These are phyloP conservation scores for Quercus phellos DNA, from an alignment of 331 rosid species.

Conservation along the genomic window DNA sequence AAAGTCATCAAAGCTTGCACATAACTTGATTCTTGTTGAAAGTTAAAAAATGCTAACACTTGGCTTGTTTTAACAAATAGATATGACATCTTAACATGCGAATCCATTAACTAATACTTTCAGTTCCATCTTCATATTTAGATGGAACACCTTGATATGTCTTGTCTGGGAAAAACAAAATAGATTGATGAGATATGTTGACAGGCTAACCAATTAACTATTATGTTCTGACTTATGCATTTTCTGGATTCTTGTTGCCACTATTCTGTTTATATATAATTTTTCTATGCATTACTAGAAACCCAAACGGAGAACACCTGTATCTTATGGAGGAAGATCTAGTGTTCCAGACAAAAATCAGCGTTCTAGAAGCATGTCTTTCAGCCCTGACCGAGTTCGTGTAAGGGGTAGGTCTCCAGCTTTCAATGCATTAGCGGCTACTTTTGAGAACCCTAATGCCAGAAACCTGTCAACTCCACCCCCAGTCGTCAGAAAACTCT, in stretches of 20 bases:
- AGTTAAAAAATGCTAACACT: not conserved
- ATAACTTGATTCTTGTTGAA: not conserved
- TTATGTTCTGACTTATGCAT: not conserved
- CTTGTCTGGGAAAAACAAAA: not conserved
- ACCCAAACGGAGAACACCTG: conserved; percentile 77
- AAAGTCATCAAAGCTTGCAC: not conserved
- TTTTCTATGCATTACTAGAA: conserved; percentile 48
- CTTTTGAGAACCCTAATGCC: conserved; percentile 60
- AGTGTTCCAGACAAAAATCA: conserved; percentile 80
- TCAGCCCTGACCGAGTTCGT: conserved; percentile 93
- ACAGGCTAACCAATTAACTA: not conserved
- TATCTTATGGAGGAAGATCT: conserved; percentile 82
- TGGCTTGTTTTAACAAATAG: not conserved
- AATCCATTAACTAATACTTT: not conserved
- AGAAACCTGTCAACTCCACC: conserved; percentile 99
- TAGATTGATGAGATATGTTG: not conserved
- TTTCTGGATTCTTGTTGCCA: conserved; percentile 10
- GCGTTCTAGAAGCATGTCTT: conserved; percentile 97
- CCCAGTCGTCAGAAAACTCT: conserved; percentile 73
- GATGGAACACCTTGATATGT: not conserved
- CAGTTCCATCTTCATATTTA: not conserved
- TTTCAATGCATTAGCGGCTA: conserved; percentile 92
- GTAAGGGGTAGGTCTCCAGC: conserved; percentile 99
- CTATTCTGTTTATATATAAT: conserved; percentile 19
- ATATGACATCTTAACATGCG: not conserved